phyloP scores from a whole-genome alignment of 2,329 filamentous ascomycete genomes.

The Sporothrix inflata region DNA sequence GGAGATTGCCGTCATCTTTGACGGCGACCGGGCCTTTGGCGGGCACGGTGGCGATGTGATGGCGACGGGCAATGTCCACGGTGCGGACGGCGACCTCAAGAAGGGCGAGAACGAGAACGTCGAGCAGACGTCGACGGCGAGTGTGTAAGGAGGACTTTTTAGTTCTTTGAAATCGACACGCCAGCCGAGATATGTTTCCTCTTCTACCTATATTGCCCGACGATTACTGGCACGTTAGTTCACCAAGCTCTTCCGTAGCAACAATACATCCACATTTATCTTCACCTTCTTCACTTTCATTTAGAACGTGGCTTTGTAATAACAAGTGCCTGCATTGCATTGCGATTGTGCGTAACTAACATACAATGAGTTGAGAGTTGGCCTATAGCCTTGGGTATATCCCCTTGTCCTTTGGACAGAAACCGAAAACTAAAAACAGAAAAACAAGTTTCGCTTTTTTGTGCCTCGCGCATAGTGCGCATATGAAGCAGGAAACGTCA shows the following conservation, averaged over 20 bases:
- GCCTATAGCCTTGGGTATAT: no score
- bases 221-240: neutral
- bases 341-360: neutral
- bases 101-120: neutral
- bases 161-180: no score
- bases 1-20: no score
- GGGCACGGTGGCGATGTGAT: no score
- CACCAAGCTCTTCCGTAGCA: neutral
- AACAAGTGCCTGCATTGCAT: neutral
- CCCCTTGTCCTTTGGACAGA: neutral
- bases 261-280: no score
- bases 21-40: no score
- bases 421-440: neutral
- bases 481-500: neutral
- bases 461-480: neutral
- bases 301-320: neutral
- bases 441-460: no score
- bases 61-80: no score
- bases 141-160: neutral
- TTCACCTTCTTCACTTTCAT: neutral
- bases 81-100: neutral
- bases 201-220: no score
- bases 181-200: no score
- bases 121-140: slow-evolving; percentile 3
- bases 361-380: neutral